Percentiles rank a stretch among this genome's conserved stretches.
Conservation (phyloP, 176 grass and related monocot genomes). For the Chloris gayana region DNA sequence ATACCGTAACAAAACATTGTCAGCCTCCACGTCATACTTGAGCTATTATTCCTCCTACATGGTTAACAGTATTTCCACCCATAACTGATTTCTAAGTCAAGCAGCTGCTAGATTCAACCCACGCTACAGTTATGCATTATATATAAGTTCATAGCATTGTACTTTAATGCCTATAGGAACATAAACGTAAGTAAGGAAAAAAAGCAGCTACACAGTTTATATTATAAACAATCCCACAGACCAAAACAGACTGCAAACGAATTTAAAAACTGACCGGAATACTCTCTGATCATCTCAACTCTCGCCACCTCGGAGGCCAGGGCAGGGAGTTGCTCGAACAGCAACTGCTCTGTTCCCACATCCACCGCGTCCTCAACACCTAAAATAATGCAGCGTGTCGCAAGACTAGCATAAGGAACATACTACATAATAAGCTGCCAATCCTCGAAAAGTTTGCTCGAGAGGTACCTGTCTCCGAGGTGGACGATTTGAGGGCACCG, state of each 20-base stretch:
- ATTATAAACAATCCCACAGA: no score
- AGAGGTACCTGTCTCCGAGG: constrained; percentile 34
- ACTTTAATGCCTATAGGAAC: constrained; percentile 13
- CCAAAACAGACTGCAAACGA: not conserved
- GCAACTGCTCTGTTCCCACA: constrained; percentile 42
- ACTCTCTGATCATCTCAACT: constrained; percentile 72
- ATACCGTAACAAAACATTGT: not conserved
- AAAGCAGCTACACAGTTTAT: not conserved
- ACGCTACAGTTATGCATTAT: not conserved
- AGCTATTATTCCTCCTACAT: not conserved
- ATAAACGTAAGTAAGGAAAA: not conserved
- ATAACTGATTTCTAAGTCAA: not conserved
- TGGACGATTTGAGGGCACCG: constrained; percentile 40
- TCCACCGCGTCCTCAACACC: constrained; percentile 39
- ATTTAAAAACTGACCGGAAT: constrained; percentile 56
- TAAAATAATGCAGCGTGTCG: constrained; percentile 12
- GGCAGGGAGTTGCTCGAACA: constrained; percentile 64
- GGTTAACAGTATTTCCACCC: not conserved
- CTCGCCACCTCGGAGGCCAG: constrained; percentile 84
- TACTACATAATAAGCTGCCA: not conserved
- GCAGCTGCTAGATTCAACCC: not conserved
- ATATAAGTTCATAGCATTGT: not conserved
- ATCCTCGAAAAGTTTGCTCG: constrained; percentile 13
- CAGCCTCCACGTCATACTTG: not conserved
- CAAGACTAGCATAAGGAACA: not conserved